These are phyloP conservation scores for Fusarium continuum DNA, from an alignment of 2,329 filamentous ascomycete genomes.

Conservation along the genomic window DNA sequence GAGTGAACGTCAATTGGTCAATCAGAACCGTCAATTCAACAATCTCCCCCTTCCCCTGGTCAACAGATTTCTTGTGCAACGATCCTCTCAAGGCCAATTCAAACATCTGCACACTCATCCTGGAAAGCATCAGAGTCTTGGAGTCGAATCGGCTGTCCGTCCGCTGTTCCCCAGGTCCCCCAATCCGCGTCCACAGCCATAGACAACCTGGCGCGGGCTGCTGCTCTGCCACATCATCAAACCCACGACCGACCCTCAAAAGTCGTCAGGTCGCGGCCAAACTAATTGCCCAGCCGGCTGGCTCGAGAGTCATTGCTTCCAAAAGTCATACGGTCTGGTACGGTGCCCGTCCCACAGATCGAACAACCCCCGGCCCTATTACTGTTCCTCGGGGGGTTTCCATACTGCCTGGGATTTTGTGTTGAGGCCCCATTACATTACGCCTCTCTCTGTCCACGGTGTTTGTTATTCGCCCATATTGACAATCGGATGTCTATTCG, in stretches of 20 bases:
- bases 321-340: slow-evolving; percentile 44
- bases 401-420: slow-evolving; percentile 25
- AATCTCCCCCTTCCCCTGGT: neutral
- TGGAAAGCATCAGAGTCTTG: slow-evolving; percentile 6
- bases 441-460: slow-evolving; percentile 28
- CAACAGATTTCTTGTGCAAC: neutral
- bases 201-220: slow-evolving; percentile 23
- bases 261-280: slow-evolving; percentile 41
- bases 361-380: slow-evolving; percentile 29
- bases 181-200: slow-evolving; percentile 31
- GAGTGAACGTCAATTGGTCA: slow-evolving; percentile 18
- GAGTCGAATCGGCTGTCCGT: slow-evolving; percentile 32
- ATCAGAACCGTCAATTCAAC: slow-evolving; percentile 22
- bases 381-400: slow-evolving; percentile 18
- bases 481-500: slow-evolving; percentile 32
- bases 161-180: slow-evolving; percentile 30
- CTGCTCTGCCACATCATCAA: slow-evolving; percentile 39
- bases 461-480: slow-evolving; percentile 33
- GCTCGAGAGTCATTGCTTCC: slow-evolving; percentile 35
- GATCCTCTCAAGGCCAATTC: slow-evolving; percentile 5
- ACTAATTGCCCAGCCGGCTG: slow-evolving; percentile 29
- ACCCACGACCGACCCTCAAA: slow-evolving; percentile 29
- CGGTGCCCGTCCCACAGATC: slow-evolving; percentile 42
- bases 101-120: slow-evolving; percentile 3
- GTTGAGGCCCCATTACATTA: slow-evolving; percentile 31